A percentile compares a stretch with the other conserved stretches of the same genome.
These are phyloP conservation scores for Tripterygium wilfordii DNA, from an alignment of 177 flowering plant species.

Conservation along the genomic window DNA sequence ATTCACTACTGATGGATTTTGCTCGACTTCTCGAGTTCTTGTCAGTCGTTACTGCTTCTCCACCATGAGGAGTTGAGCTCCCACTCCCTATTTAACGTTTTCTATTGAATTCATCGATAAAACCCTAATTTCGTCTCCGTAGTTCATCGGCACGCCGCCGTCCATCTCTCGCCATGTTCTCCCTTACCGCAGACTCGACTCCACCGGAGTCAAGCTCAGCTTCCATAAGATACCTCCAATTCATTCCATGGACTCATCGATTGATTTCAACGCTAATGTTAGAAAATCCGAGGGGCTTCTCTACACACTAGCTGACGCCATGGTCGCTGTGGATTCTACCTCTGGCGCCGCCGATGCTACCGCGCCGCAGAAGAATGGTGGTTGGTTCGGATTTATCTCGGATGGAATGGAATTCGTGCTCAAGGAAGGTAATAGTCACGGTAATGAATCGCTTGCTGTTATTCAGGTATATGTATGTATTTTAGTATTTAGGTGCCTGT, in stretches of 20 bases:
- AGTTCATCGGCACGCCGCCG: constrained; percentile 47
- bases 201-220: constrained; percentile 59
- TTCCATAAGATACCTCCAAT: constrained; percentile 61
- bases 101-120: constrained; percentile 52
- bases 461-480: no score
- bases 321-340: constrained; percentile 46
- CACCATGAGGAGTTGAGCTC: constrained; percentile 22
- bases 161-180: constrained; percentile 47
- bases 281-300: constrained; percentile 57
- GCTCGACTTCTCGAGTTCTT: no score
- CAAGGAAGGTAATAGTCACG: no score
- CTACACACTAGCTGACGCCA: constrained; percentile 88
- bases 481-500: no score
- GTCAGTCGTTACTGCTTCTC: no score
- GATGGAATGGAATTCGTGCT: constrained; percentile 89
- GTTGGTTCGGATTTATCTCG: constrained; percentile 97
- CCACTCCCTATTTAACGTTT: no score
- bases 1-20: no score
- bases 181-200: no score
- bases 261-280: constrained; percentile 43
- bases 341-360: constrained; percentile 22
- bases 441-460: constrained; percentile 20
- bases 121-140: constrained; percentile 59
- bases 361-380: constrained; percentile 68
- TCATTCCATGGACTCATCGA: constrained; percentile 25